These are phyloP conservation scores for Clavispora asparagi DNA, from an alignment of 805 yeast genomes.

Conservation along the genomic window DNA sequence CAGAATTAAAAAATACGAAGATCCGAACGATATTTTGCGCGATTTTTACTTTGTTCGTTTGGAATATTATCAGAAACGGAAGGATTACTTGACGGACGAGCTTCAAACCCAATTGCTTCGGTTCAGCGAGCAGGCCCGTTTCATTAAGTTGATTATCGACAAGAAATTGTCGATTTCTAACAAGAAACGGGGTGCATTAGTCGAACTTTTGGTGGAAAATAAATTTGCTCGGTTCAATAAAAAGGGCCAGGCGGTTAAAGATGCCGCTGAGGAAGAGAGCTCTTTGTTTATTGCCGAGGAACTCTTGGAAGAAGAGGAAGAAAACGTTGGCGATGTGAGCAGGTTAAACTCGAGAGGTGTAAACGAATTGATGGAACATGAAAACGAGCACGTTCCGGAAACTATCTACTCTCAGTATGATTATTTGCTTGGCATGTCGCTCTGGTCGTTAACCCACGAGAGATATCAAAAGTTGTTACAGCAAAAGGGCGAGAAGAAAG, in stretches of 20 bases:
- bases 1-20: conserved; percentile 75
- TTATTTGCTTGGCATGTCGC: conserved; percentile 84
- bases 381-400: conserved; percentile 39
- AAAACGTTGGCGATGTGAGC: conserved; percentile 25
- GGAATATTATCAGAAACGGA: conserved; percentile 86
- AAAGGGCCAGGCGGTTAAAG: conserved; percentile 55
- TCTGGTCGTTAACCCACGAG: conserved; percentile 90
- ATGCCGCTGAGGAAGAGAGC: conserved; percentile 20
- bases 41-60: conserved; percentile 85
- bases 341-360: conserved; percentile 17
- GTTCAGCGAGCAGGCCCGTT: conserved; percentile 79
- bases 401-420: conserved; percentile 68
- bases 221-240: conserved; percentile 77
- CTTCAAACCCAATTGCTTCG: conserved; percentile 71
- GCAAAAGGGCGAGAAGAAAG: conserved; percentile 69
- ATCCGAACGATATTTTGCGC: conserved; percentile 67
- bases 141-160: conserved; percentile 85
- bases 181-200: conserved; percentile 60
- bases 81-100: conserved; percentile 67
- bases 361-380: conserved; percentile 27
- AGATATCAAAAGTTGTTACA: conserved; percentile 74
- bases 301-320: conserved; percentile 33
- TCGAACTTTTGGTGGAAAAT: conserved; percentile 54
- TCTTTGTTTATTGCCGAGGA: conserved; percentile 25
- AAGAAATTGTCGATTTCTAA: conserved; percentile 66